Evolutionary conservation across 257 asterid species (phyloP), one percentile per base, ranked within the genome.

Genomic region (Solanum microdontum): DNA sequence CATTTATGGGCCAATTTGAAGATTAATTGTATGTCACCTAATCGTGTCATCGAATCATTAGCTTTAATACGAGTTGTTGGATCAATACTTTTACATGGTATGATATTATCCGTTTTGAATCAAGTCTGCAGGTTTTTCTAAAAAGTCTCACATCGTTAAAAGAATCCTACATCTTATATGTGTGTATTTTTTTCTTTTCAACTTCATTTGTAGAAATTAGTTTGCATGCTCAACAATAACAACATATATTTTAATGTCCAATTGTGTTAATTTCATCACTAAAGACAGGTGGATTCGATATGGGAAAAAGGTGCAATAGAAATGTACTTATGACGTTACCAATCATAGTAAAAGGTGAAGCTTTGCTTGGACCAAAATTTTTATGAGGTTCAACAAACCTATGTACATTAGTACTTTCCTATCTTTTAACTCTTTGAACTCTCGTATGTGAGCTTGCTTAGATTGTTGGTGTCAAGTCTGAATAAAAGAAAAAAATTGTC

Each of bases 121-220:
- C 10, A 55, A 55, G 0, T 55, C 0, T 7, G 0, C 0, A 55
- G 0, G 0, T 2, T 55, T 51, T 48, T 48, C 21, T 15, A 48
- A 48, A 48, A 48, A 48, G 0, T 14, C 23, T 51, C 62, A 17
- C 1, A 17, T 17, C 0, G 2, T 55, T 2, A 0, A 55, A n/a
- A 17, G 4, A 55, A 55, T 0, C 4, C 10, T 55, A 55, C n/a
- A 51, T 17, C 2, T 51, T 51, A 2, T 51, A 17, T 2, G 1
- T 51, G 8, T 5, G 21, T 2, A 1, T 51, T 6, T 17, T 51
- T 55, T 55, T 15, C 4, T 6, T 55, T 55, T 55, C n/a, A 55
- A 55, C 64, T 55, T 55, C 64, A 55, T 17, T 6, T 17, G 64
- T 55, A 55, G 9, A 19, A 2, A 55, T 55, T 0, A 55, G 10